These are phyloP conservation scores for Phytophthora ramorum DNA, from an alignment of 352 stramenopile genomes.

Conservation along the genomic window DNA sequence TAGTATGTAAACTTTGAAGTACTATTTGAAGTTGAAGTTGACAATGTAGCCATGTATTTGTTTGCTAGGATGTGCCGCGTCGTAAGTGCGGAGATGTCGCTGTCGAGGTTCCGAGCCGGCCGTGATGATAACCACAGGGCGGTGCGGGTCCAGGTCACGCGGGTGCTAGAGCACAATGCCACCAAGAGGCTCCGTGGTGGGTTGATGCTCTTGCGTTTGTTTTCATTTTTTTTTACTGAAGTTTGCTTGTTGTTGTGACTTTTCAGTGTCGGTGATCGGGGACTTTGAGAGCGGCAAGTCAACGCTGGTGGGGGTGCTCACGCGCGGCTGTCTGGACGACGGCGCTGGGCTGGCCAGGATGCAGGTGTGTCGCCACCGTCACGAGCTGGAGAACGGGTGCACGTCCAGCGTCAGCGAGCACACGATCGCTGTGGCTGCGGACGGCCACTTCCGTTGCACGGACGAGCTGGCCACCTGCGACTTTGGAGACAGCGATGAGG, in stretches of 20 bases:
- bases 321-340: constrained; percentile 83
- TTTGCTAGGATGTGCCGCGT: constrained; percentile 77
- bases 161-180: constrained; percentile 55
- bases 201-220: constrained; percentile 1
- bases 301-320: constrained; percentile 91
- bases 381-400: constrained; percentile 90
- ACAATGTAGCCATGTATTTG: constrained; percentile 17
- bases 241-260: neutral
- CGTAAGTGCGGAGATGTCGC: constrained; percentile 67
- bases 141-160: constrained; percentile 53
- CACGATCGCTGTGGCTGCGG: constrained; percentile 71
- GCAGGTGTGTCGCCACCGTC: constrained; percentile 90
- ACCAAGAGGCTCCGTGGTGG: constrained; percentile 71
- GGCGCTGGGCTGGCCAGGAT: constrained; percentile 86
- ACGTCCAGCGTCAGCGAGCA: constrained; percentile 92
- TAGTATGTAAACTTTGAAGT: constrained; percentile 2
- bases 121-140: constrained; percentile 44
- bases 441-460: constrained; percentile 62
- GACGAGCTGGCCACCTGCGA: constrained; percentile 59
- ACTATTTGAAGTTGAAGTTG: constrained; percentile 23
- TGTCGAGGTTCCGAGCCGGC: constrained; percentile 65
- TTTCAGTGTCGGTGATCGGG: constrained; percentile 83
- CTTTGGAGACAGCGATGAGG: constrained; percentile 56
- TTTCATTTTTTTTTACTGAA: neutral
- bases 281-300: constrained; percentile 91